Conservation (phyloP, 306 rosid genomes). For the Cicer cuneatum region DNA sequence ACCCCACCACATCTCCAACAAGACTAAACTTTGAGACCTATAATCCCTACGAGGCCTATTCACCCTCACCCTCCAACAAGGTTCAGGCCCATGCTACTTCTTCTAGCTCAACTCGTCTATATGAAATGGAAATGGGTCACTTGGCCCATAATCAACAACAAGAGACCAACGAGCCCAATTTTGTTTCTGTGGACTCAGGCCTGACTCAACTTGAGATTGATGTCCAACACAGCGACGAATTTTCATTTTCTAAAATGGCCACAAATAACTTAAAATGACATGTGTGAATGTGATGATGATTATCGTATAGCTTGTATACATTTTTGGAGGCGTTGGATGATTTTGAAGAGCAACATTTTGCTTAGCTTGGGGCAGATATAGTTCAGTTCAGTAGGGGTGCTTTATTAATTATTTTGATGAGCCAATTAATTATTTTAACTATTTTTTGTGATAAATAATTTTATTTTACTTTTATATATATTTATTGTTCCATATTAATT, state of each 20-base stretch:
- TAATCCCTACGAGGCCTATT: constrained; percentile 42
- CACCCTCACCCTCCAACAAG: constrained; percentile 51
- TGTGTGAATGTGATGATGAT: not conserved
- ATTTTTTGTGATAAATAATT: too few species aligned
- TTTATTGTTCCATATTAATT: too few species aligned
- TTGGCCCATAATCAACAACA: constrained; percentile 22
- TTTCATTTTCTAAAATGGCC: constrained; percentile 56
- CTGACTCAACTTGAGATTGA: constrained; percentile 37
- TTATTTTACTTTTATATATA: too few species aligned
- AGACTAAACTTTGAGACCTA: constrained; percentile 42
- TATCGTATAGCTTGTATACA: not conserved
- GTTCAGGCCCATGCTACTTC: not conserved
- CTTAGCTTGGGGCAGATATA: not conserved
- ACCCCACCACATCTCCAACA: constrained; percentile 48
- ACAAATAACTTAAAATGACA: not conserved
- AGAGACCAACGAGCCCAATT: not conserved
- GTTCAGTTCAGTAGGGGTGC: not conserved
- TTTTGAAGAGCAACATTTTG: not conserved
- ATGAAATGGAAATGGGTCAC: constrained; percentile 41
- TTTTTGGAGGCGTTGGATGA: not conserved
- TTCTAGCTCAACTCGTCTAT: not conserved
- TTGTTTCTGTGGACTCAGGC: not conserved
- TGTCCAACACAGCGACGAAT: constrained; percentile 52
- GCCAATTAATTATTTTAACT: not conserved
- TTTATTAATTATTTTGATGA: not conserved